Conservation (phyloP, 768 basidiomycete genomes). For the Suillus weaverae region DNA sequence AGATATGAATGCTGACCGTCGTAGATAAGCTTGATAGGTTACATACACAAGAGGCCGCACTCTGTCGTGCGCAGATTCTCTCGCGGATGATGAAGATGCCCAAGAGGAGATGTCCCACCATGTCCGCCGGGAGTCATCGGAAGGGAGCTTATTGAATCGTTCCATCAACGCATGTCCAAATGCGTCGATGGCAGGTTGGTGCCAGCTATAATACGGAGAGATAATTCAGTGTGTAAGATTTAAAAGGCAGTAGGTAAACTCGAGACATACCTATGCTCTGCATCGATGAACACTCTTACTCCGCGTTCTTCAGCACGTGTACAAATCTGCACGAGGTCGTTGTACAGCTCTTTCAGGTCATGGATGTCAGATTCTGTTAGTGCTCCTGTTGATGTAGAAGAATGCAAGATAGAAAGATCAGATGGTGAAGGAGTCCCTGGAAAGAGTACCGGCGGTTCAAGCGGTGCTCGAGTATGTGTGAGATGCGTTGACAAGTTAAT, state of each 20-base stretch:
- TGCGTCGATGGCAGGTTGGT: slow-evolving; percentile 80
- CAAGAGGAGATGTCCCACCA: not conserved
- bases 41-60: slow-evolving; percentile 76
- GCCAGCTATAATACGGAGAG: slow-evolving; percentile 44
- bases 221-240: not conserved
- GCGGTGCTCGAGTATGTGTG: slow-evolving; percentile 39
- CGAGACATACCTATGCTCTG: slow-evolving; percentile 66
- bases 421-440: slow-evolving; percentile 64
- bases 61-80: not conserved
- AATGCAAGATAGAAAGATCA: slow-evolving; percentile 56
- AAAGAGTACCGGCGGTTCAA: slow-evolving; percentile 47
- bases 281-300: slow-evolving; percentile 78
- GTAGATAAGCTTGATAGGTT: slow-evolving; percentile 89
- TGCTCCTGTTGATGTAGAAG: slow-evolving; percentile 15
- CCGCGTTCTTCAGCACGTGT: slow-evolving; percentile 56
- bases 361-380: slow-evolving; percentile 58
- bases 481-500: slow-evolving; percentile 63
- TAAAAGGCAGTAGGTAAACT: not conserved
- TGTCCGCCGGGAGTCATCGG: not conserved
- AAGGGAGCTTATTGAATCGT: slow-evolving; percentile 60
- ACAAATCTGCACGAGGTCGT: slow-evolving; percentile 66
- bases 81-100: not conserved
- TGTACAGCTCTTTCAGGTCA: slow-evolving; percentile 59
- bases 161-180: slow-evolving; percentile 72
- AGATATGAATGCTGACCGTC: slow-evolving; percentile 45